Evolutionary conservation across 2,329 filamentous ascomycete species (phyloP).

Genomic region (Cercospora berteroae): DNA sequence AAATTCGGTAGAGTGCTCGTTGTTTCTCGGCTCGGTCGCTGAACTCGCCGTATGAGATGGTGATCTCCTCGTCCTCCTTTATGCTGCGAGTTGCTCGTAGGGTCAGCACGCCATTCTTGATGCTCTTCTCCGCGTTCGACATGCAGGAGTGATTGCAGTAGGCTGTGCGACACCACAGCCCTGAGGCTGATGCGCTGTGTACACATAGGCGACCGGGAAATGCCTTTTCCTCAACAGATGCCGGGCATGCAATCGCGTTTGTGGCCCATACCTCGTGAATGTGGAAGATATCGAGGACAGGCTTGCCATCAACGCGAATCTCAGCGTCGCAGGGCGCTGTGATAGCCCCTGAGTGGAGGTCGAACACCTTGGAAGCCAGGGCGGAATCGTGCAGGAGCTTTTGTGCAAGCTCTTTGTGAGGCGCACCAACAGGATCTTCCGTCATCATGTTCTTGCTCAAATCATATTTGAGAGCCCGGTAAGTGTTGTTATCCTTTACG

Average conservation of each 20-base stretch:
- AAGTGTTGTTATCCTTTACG: slow-evolving; percentile 6
- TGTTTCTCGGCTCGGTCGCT: slow-evolving; percentile 1
- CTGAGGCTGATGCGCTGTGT: slow-evolving; percentile 1
- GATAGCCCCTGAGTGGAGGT: slow-evolving; percentile 9
- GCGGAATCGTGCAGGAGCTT: slow-evolving; percentile 1
- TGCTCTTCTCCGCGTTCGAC: slow-evolving; percentile 19
- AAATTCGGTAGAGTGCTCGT: slow-evolving; percentile 1
- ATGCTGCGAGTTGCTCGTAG: slow-evolving; percentile 15
- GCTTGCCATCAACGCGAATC: slow-evolving; percentile 10
- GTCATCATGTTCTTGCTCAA: slow-evolving; percentile 17
- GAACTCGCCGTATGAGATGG: slow-evolving; percentile 15
- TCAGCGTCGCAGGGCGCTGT: not conserved
- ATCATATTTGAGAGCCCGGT: slow-evolving; percentile 13
- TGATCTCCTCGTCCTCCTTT: slow-evolving; percentile 19
- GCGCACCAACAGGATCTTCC: slow-evolving; percentile 13
- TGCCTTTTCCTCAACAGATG: not conserved
- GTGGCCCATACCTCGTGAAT: slow-evolving; percentile 18
- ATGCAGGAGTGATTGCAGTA: slow-evolving; percentile 22
- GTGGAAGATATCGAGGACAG: slow-evolving; percentile 18
- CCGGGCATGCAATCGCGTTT: slow-evolving; percentile 15
- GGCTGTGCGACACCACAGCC: slow-evolving; percentile 12
- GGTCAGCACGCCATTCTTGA: slow-evolving; percentile 16
- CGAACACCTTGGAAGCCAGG: slow-evolving; percentile 7
- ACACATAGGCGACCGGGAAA: slow-evolving; percentile 8
- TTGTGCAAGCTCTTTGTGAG: slow-evolving; percentile 14